Evolutionary conservation across 352 stramenopile species (phyloP).

Genomic region (Globisporangium rhizosaccharum): DNA sequence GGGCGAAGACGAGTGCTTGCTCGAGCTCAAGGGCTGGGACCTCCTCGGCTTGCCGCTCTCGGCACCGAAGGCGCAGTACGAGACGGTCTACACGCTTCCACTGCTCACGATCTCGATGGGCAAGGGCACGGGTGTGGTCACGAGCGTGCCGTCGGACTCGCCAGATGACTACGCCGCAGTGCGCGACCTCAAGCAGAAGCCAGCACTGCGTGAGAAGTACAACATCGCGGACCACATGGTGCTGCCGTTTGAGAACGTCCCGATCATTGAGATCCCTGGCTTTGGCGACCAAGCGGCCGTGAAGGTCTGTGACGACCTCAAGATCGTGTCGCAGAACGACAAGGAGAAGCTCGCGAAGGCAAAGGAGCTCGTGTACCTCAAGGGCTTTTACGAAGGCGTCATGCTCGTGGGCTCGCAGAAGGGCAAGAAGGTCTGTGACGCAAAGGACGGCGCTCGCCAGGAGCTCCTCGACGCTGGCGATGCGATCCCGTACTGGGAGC

Average conservation of each 20-base stretch:
- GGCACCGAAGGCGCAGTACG: slow-evolving; percentile 95
- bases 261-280: slow-evolving; percentile 99
- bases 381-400: slow-evolving; percentile 99
- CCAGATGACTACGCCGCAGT: slow-evolving; percentile 99
- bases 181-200: slow-evolving; percentile 98
- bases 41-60: slow-evolving; percentile 94
- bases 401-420: slow-evolving; percentile 98
- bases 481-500: slow-evolving; percentile 98
- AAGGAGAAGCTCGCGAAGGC: slow-evolving; percentile 98
- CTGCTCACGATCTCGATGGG: slow-evolving; percentile 99
- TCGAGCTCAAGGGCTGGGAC: slow-evolving; percentile 94
- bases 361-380: slow-evolving; percentile 98
- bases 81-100: slow-evolving; percentile 99
- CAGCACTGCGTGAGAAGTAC: slow-evolving; percentile 97
- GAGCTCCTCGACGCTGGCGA: slow-evolving; percentile 94
- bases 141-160: slow-evolving; percentile 97
- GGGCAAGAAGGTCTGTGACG: slow-evolving; percentile 94
- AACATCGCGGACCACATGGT: slow-evolving; percentile 98
- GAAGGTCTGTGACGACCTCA: slow-evolving; percentile 96
- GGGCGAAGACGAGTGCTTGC: slow-evolving; percentile 84
- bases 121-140: slow-evolving; percentile 99
- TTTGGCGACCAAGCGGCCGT: slow-evolving; percentile 96
- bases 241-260: slow-evolving; percentile 96
- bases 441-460: slow-evolving; percentile 95
- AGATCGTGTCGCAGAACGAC: slow-evolving; percentile 98